Percentiles rank a stretch among this genome's conserved stretches.
phyloP scores from a whole-genome alignment of 257 asterid genomes.

The Orobanche coerulescens region DNA sequence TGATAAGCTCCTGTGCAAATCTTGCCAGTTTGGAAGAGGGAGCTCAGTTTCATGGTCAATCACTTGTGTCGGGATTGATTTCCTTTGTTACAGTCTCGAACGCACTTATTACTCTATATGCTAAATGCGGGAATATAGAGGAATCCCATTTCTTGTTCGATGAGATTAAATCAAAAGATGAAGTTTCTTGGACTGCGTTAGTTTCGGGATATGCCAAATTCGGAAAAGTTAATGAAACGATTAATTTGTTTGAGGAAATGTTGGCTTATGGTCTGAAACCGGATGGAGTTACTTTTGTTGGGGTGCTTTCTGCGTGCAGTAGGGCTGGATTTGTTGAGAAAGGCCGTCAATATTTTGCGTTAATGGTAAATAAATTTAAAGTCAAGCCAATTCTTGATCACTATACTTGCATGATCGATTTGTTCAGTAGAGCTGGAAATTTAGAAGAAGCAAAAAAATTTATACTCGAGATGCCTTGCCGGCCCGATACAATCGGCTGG shows the following conservation, averaged over 20 bases:
- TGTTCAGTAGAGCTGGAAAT: conserved; percentile 69
- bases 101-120: conserved; percentile 70
- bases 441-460: conserved; percentile 69
- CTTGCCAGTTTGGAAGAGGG: conserved; percentile 95
- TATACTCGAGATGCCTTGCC: conserved; percentile 64
- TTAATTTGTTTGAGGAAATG: conserved; percentile 66
- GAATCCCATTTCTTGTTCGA: conserved; percentile 55
- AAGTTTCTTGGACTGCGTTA: conserved; percentile 85
- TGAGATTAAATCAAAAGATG: conserved; percentile 56
- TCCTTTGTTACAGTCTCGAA: conserved; percentile 68
- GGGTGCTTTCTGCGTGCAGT: conserved; percentile 85
- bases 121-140: conserved; percentile 75
- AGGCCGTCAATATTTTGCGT: conserved; percentile 54
- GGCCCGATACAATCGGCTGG: conserved; percentile 56
- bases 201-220: conserved; percentile 82
- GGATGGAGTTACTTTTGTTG: conserved; percentile 70
- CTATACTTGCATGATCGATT: conserved; percentile 65
- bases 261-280: conserved; percentile 55
- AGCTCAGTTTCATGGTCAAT: conserved; percentile 69
- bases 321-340: conserved; percentile 70
- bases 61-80: conserved; percentile 62
- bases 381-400: conserved; percentile 53
- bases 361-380: conserved; percentile 49
- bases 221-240: conserved; percentile 71
- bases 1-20: conserved; percentile 86